These are phyloP conservation scores for Penicillium pulvis DNA, from an alignment of 495 filamentous ascomycete genomes.

Conservation along the genomic window DNA sequence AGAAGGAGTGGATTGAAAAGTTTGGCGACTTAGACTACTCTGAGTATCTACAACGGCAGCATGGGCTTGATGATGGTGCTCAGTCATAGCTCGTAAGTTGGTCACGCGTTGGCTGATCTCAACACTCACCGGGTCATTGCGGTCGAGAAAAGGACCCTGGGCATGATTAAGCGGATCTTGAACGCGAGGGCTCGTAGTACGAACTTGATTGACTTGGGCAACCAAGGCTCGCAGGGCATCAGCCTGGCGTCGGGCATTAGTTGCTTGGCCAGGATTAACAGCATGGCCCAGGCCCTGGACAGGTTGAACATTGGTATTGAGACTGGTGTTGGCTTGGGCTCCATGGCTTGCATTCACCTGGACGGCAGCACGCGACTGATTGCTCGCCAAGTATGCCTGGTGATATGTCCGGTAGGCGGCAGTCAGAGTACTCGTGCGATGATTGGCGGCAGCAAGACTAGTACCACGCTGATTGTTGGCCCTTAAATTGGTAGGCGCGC, in stretches of 20 bases:
- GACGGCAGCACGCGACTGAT: no score
- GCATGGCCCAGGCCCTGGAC: no score
- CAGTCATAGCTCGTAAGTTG: not conserved
- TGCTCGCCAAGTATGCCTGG: no score
- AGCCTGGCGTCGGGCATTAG: not conserved
- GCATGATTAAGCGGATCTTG: not conserved
- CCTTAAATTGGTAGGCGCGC: no score
- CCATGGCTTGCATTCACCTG: no score
- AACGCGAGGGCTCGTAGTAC: not conserved
- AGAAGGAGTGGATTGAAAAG: not conserved
- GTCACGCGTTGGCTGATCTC: not conserved
- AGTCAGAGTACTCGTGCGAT: no score
- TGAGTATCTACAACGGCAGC: not conserved
- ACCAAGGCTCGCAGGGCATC: not conserved
- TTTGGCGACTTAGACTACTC: not conserved
- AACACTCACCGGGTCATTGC: not conserved
- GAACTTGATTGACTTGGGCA: not conserved
- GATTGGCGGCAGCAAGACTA: not conserved
- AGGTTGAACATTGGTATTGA: no score
- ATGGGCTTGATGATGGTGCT: not conserved
- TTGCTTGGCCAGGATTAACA: not conserved
- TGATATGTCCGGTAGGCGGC: no score
- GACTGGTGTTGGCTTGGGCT: not conserved
- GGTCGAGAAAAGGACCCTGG: not conserved
- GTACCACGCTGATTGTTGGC: not conserved